Evolutionary conservation across 2,329 filamentous ascomycete genomes (phyloP), one percentile per base, ranked within the genome.

Genomic region (Ophiosphaerella korrae): DNA sequence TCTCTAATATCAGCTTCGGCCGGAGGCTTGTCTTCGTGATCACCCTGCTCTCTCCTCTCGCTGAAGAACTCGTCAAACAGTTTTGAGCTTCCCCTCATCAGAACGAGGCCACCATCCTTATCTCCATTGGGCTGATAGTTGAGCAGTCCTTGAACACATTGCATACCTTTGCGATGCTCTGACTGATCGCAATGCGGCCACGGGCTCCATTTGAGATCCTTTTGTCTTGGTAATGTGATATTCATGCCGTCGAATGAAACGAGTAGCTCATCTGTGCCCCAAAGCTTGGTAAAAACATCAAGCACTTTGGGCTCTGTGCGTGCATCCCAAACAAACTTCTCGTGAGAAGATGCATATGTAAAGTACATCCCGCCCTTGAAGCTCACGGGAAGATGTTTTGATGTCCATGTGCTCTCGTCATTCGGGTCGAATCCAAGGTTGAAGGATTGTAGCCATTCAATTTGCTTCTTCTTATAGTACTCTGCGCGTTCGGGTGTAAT

Each of bases 351-450:
- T 14, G 62, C 53, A 48, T 77, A 77, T 3, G 54, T 56, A 24
- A 70, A 69, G 59, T 77, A 79, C 70, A 78, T 78, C 45, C 77
- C 76, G 39, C 74, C 74, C 53, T 80, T 79, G 63, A 64, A 69
- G 42, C 68, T 63, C 12, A 71, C 64, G 1, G 76, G 75, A 0
- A 78, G 67, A 50, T 76, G 68, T 1, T 71, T 63, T 14, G 63
- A 55, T 16, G 58, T 70, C 66, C 72, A 75, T 1, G 74, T 76
- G 1, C 64, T 60, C 3, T 70, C 63, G 41, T 73, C 54, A 21
- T 62, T 52, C 13, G 53, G 50, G 42, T 78, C 70, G 40, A 78
- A 78, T 2, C 73, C 75, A 2, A 72, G 64, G 0, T 66, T 64
- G 39, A 78, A 79, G 2, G 71, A 74, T 43, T 75, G 67, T 6